Evolutionary conservation across 306 rosid species (phyloP).

Genomic region (Potentilla sterilis): DNA sequence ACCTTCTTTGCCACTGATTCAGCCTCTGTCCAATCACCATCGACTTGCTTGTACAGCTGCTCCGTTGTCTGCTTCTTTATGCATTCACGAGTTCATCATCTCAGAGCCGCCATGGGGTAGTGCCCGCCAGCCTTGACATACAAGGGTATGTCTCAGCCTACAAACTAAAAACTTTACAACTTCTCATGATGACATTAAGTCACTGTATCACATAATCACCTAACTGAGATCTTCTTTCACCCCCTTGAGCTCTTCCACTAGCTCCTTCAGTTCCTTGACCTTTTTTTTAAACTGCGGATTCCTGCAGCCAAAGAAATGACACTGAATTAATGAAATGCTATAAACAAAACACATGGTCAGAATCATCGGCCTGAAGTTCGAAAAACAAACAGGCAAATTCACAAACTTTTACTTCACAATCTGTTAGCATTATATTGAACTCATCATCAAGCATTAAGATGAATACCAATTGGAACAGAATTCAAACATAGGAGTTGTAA

Average conservation of each 20-base stretch:
- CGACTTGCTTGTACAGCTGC: constrained; percentile 85
- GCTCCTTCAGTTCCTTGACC: constrained; percentile 73
- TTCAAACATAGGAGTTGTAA: too few relatives aligned
- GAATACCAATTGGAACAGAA: too few relatives aligned
- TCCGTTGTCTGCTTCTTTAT: constrained; percentile 93
- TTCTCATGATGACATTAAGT: too few relatives aligned
- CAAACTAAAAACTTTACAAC: constrained; percentile 24
- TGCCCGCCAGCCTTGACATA: constrained; percentile 92
- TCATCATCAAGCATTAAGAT: too few relatives aligned
- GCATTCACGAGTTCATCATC: constrained; percentile 91
- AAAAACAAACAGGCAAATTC: background rate
- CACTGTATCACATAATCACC: constrained; percentile 45
- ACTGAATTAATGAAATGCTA: background rate
- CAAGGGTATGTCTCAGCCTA: constrained; percentile 93
- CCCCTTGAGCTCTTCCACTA: constrained; percentile 73
- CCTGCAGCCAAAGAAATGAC: constrained; percentile 35
- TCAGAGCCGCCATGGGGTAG: constrained; percentile 74
- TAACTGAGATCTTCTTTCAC: constrained; percentile 71
- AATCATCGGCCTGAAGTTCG: background rate
- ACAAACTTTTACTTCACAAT: background rate
- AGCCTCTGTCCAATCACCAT: constrained; percentile 84
- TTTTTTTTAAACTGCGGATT: constrained; percentile 72
- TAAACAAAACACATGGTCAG: background rate
- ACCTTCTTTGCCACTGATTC: constrained; percentile 85
- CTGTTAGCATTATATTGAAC: too few relatives aligned